Evolutionary conservation across 2,329 filamentous ascomycete genomes (phyloP), one percentile per base, ranked within the genome.

Genomic region (Neocucurbitaria cava): DNA sequence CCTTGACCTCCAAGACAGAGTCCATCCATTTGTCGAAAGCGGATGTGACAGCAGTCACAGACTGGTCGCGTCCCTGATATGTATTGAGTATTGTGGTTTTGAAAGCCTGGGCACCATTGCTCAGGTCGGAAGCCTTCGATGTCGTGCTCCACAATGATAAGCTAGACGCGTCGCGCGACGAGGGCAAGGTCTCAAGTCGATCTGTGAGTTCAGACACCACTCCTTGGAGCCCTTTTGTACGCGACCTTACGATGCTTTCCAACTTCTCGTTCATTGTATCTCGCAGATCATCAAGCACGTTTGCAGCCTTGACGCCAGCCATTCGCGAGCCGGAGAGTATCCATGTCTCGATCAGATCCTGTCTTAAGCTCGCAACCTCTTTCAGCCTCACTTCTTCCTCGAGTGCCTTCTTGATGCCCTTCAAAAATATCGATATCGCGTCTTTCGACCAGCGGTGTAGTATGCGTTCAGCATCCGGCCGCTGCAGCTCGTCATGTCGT

Each of bases 1-100:
- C 78, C 39, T 82, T 83, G 13, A 90, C 84, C 47, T 87, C 85
- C 55, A 88, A 84, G n/a, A 96, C 85, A 5, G 88, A 84, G n/a
- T 81, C 80, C 41, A 87, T 84, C 92, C 93, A 97, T 1, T 82
- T 82, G 53, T 86, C 82, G 68, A 95, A 95, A 41, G 83, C 80
- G 11, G 83, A 79, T 1, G 88, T 79, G 0, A 88, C 85, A 48
- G 79, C 79, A 31, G 85, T 85, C 0, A 94, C 84, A 10, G 85
- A 80, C 52, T 87, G 82, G 67, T 88, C 89, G 45, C 88, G 85
- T 5, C 94, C 93, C 65, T 93, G 85, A 7, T 91, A 82, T 18
- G 88, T 85, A 28, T 88, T 83, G 8, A 89, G 76, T 20, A 96
- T 83, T 17, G 85, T 85, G 55, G 87, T 80, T 42, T 92, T 88